phyloP scores from a whole-genome alignment of 2,329 filamentous ascomycete genomes.

The Septoria linicola region DNA sequence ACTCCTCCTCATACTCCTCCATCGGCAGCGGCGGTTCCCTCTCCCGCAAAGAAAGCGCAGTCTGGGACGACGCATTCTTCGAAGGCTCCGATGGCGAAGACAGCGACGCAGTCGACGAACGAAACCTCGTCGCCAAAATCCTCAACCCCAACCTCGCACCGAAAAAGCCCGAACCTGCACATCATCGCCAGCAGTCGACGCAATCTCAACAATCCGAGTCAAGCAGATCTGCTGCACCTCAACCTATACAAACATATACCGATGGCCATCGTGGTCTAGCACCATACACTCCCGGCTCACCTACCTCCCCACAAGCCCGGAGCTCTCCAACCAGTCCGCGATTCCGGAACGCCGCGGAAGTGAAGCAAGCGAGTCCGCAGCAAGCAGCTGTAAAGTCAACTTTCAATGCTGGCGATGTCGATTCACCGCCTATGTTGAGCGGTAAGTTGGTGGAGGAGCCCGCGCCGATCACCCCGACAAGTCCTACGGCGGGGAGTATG shows the following conservation, averaged over 20 bases:
- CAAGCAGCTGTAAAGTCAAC: slow-evolving; percentile 20
- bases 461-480: slow-evolving; percentile 22
- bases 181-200: slow-evolving; percentile 19
- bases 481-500: slow-evolving; percentile 24
- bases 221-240: not conserved
- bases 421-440: slow-evolving; percentile 23
- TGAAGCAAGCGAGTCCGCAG: slow-evolving; percentile 13
- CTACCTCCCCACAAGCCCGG: slow-evolving; percentile 1
- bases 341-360: slow-evolving; percentile 17
- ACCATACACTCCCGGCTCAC: slow-evolving; percentile 19
- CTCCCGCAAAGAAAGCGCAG: slow-evolving; percentile 42
- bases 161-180: slow-evolving; percentile 28
- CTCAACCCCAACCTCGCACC: slow-evolving; percentile 31
- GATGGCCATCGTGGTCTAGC: slow-evolving; percentile 43
- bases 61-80: slow-evolving; percentile 53
- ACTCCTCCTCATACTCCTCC: slow-evolving; percentile 15
- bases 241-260: slow-evolving; percentile 22
- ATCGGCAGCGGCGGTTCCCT: slow-evolving; percentile 19
- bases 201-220: not conserved
- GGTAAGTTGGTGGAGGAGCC: slow-evolving; percentile 32
- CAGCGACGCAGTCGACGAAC: slow-evolving; percentile 42
- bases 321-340: slow-evolving; percentile 3
- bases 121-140: slow-evolving; percentile 32
- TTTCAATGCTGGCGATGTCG: slow-evolving; percentile 21
- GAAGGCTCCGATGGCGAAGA: slow-evolving; percentile 48